Percentiles rank a stretch among this genome's conserved stretches.
phyloP scores from a whole-genome alignment of 176 grass and related monocot genomes.

The Dactylis glomerata region DNA sequence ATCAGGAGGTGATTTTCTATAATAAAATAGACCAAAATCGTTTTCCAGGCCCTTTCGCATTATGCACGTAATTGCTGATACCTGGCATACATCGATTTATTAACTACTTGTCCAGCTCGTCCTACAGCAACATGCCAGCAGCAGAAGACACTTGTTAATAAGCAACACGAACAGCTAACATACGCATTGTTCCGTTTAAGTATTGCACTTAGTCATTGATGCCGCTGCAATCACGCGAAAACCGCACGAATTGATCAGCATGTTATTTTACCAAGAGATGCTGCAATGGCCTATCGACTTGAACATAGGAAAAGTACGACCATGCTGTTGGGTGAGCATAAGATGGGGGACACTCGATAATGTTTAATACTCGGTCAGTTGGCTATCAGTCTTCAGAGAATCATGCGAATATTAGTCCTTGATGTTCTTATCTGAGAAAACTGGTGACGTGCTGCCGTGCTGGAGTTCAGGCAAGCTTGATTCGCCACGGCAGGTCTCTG shows the following conservation, averaged over 20 bases:
- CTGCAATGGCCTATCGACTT: background rate
- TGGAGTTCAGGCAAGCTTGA: background rate
- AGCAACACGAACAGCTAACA: background rate
- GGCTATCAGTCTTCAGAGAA: background rate
- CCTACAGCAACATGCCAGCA: background rate
- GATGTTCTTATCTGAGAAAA: background rate
- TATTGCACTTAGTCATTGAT: background rate
- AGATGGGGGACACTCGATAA: background rate
- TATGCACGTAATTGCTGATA: background rate
- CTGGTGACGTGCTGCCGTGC: background rate
- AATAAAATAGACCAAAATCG: background rate
- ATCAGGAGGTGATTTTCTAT: background rate
- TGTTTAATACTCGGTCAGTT: background rate
- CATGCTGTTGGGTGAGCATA: background rate
- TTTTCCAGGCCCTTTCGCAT: background rate
- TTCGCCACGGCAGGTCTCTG: constrained; percentile 24
- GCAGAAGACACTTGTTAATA: background rate
- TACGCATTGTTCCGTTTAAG: background rate
- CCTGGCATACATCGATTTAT: background rate
- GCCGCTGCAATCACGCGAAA: background rate
- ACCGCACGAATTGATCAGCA: background rate
- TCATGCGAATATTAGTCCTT: background rate
- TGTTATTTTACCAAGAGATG: background rate
- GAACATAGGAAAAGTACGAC: background rate
- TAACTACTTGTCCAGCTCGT: background rate